Base-by-base conservation (phyloP, 352 stramenopile genomes). In the Globisporangium viniferum region DNA sequence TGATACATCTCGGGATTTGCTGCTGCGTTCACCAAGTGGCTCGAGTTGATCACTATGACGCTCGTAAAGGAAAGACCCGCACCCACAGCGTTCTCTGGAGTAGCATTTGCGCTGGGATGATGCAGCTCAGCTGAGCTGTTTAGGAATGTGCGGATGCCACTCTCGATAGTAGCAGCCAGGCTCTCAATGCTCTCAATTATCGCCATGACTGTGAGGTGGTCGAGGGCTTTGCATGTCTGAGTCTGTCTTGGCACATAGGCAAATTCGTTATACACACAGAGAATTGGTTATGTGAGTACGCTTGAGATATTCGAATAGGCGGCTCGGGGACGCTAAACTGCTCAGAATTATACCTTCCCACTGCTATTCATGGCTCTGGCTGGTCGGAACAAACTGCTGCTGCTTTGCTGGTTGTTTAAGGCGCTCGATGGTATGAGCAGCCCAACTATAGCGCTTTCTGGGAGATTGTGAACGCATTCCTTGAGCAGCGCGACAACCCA, bases 401-500 rank as follows among this genome's bases (percentile, higher is more conserved):
- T 44, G 14, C 14, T 31, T 57, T n/a, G 27, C 10, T 29, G 53
- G 20, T 24, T 53, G 35, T 33, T 20, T n/a, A 18, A 12, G 44
- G 3, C 15, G 5, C 20, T 22, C 41, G 53, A n/a, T 9, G 68
- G 46, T 22, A 29, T 33, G 1, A 63, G 33, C 5, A 77, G 35
- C 3, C 58, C 56, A 5, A 75, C 59, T 44, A 62, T 0, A 8
- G 60, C 49, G 2, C 41, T 39, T 12, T 69, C 57, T 49, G 59
- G 55, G 6, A 78, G 41, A 22, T 12, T 24, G 10, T 33, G 44
- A 33, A 73, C 44, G 22, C 60, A 64, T 5, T 58, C 68, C 10
- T 69, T 69, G 9, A 78, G 55, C 12, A 76, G 7, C 49, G 64
- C 54, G 2, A 73, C 49, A 14, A 67, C 44, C 59, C 35, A 67